These are phyloP conservation scores for Entelexis sorbosivorans DNA, from an alignment of 1,139 yeast genomes.

Conservation along the genomic window DNA sequence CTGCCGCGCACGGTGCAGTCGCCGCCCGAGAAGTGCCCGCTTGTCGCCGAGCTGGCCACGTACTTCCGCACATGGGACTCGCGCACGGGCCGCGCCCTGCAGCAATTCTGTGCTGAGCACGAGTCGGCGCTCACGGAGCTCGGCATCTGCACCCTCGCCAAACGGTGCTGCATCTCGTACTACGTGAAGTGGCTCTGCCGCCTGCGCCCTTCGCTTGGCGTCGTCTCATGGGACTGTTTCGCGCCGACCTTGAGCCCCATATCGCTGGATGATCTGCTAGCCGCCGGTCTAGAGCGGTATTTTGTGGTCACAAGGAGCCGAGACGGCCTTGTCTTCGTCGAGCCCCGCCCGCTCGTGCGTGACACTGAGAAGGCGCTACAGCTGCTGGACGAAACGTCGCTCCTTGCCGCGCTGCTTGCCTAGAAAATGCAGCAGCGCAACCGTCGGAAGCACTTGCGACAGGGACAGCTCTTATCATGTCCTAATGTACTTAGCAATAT, in stretches of 20 bases:
- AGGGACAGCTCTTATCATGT: not conserved
- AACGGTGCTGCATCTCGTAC: not conserved
- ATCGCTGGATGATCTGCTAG: not conserved
- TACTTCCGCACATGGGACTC: not conserved
- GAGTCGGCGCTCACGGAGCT: not conserved
- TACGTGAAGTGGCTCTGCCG: not conserved
- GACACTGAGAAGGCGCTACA: not conserved
- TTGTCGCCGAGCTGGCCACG: slow-evolving; percentile 1
- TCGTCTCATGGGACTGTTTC: not conserved
- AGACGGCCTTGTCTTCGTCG: not conserved
- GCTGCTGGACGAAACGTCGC: not conserved
- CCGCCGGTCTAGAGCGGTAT: not conserved
- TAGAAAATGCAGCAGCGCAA: too few relatives aligned
- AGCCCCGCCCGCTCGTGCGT: not conserved
- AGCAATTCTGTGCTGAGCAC: not conserved
- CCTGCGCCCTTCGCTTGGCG: not conserved
- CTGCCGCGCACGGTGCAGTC: slow-evolving; percentile 4
- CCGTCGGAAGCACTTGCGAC: too few relatives aligned
- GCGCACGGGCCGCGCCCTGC: not conserved
- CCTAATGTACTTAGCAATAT: not conserved
- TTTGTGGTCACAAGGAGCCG: not conserved
- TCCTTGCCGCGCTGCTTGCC: not conserved
- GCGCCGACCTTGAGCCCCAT: not conserved
- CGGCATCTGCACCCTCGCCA: not conserved
- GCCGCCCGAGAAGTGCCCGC: not conserved